Evolutionary conservation across 441 rosid genomes (phyloP).

Genomic region (Breynia disticha): DNA sequence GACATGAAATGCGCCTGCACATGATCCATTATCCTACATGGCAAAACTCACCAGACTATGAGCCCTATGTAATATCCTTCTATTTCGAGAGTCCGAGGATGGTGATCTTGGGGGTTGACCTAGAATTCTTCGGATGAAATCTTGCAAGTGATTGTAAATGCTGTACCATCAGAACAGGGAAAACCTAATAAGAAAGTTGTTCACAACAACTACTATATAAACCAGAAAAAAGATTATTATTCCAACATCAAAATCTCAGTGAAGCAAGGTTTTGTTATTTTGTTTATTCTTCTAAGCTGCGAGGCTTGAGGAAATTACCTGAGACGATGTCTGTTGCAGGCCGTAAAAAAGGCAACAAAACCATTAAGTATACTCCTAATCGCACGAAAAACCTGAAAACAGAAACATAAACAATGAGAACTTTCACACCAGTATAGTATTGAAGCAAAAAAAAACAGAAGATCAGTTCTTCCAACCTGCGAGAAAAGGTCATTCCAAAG

Average conservation of each 20-base stretch:
- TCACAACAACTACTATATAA: no score
- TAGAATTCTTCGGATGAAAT: slow-evolving; percentile 36
- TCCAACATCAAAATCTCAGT: neutral
- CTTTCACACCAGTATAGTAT: neutral
- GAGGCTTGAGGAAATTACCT: slow-evolving; percentile 35
- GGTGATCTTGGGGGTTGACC: slow-evolving; percentile 29
- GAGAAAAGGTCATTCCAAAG: slow-evolving; percentile 98
- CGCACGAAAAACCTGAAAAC: slow-evolving; percentile 79
- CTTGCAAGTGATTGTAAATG: slow-evolving; percentile 71
- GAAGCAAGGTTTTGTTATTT: neutral
- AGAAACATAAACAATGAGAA: slow-evolving; percentile 10
- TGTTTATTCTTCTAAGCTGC: neutral
- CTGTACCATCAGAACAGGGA: slow-evolving; percentile 38
- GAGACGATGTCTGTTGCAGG: slow-evolving; percentile 96
- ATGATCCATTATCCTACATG: neutral
- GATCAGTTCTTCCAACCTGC: slow-evolving; percentile 40
- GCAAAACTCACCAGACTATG: slow-evolving; percentile 33
- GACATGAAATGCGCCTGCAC: no score
- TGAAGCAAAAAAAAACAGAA: neutral
- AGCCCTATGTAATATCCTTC: slow-evolving; percentile 15
- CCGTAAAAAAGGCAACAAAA: slow-evolving; percentile 70
- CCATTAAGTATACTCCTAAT: slow-evolving; percentile 83
- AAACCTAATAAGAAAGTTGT: slow-evolving; percentile 1
- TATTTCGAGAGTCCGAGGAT: slow-evolving; percentile 22
- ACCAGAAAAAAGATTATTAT: no score